These are phyloP conservation scores for Leccinum barrowsii DNA, from an alignment of 768 basidiomycete species.

Conservation along the genomic window DNA sequence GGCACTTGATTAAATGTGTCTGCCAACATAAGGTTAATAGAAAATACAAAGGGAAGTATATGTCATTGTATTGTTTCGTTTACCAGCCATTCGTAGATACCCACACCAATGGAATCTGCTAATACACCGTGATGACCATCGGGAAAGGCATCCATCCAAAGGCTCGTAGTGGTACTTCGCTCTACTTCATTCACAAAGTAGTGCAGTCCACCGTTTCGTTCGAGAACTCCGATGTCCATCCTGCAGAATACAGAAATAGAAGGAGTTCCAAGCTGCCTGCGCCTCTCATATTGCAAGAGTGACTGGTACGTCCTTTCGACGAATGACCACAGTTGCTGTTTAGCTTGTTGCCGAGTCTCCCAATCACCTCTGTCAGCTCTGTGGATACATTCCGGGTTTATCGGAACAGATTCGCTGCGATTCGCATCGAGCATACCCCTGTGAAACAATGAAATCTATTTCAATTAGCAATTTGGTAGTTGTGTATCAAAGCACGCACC, in stretches of 20 bases:
- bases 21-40: no score
- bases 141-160: background rate
- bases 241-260: background rate
- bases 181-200: background rate
- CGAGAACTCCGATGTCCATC: background rate
- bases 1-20: no score
- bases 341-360: background rate
- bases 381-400: background rate
- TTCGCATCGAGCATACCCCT: background rate
- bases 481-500: background rate
- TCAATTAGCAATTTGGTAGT: no score
- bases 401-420: background rate
- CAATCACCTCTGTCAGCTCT: background rate
- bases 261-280: background rate
- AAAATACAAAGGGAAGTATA: no score
- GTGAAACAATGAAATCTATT: background rate
- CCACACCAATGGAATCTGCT: background rate
- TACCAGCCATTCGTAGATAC: background rate
- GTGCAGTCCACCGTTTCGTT: background rate
- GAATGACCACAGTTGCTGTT: background rate
- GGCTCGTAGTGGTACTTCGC: background rate
- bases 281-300: background rate
- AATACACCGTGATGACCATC: background rate
- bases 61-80: no score
- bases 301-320: background rate